These are phyloP conservation scores for Pythium oligandrum DNA, from an alignment of 352 stramenopile species.

Conservation along the genomic window DNA sequence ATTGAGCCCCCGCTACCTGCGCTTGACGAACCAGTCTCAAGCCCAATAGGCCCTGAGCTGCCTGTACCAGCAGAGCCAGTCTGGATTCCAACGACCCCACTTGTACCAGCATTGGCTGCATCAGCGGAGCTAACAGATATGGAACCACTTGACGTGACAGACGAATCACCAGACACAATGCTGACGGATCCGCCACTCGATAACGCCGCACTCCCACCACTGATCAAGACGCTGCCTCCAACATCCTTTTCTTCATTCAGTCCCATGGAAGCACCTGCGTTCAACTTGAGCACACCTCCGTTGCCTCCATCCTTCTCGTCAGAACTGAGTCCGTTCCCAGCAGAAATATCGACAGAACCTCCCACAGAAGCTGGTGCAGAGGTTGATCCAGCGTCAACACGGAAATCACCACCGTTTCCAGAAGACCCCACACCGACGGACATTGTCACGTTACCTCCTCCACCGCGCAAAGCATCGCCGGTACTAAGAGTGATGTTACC, in stretches of 20 bases:
- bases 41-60: constrained; percentile 4
- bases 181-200: constrained; percentile 39
- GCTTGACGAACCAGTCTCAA: constrained; percentile 4
- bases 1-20: constrained; percentile 14
- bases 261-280: constrained; percentile 37
- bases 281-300: constrained; percentile 44
- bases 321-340: constrained; percentile 33
- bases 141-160: constrained; percentile 4
- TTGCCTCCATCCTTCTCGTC: constrained; percentile 57
- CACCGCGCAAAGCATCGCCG: constrained; percentile 38
- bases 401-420: constrained; percentile 50
- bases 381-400: constrained; percentile 26
- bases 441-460: constrained; percentile 60
- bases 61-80: constrained; percentile 18
- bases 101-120: not conserved
- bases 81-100: constrained; percentile 12
- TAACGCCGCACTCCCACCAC: constrained; percentile 31
- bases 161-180: constrained; percentile 17
- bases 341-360: constrained; percentile 39
- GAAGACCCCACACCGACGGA: constrained; percentile 33
- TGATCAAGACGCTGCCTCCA: constrained; percentile 31
- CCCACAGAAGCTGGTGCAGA: constrained; percentile 19
- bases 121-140: not conserved
- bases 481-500: constrained; percentile 67
- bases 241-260: constrained; percentile 30